Base-by-base conservation (phyloP, 2,329 filamentous ascomycete species). In the Fusarium torulosum region DNA sequence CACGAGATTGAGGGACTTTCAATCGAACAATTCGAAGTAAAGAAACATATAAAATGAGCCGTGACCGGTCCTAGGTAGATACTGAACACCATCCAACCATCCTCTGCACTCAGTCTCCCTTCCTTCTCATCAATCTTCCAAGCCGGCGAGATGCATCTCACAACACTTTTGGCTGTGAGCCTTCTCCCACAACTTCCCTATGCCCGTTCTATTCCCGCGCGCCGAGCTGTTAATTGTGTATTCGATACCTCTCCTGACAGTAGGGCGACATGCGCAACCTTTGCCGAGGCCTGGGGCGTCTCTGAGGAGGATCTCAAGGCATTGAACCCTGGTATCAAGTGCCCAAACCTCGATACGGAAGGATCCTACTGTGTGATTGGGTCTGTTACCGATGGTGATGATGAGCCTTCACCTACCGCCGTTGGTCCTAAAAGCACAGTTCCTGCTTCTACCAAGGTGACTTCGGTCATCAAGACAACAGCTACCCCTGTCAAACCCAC, bases 401-500 rank as follows among this genome's bases (percentile, higher is more conserved):
- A 25, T 25, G 25, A 25, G 5, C 25, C 25, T 25, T 25, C 7
- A 17, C 1, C 23, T 21, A n/a, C 13, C 1, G 9, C 11, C 2
- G 13, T 2, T 10, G 19, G 14, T 31, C n/a, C 52, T 6, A 31
- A 31, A 9, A 31, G 13, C 1, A 11, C 25, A 17, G 14, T 13
- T 4, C 31, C 44, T 23, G 27, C 23, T 1, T 31, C 52, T 4
- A 15, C 25, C 14, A 5, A 2, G 14, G 5, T 17, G 8, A 13
- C 19, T 7, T 4, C 31, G 14, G 8, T n/a, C 7, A 21, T 4
- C 7, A 17, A 31, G 7, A 31, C 2, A 2, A 2, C 17, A 0
- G 0, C 33, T 4, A 21, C 29, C 6, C 11, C 4, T 15, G 7
- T 13, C 2, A 14, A 21, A 14, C 4, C 51, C 5, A 29, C 15